Conservation (phyloP, 1,284 basidiomycete species). For the Coriolopsis trogii region DNA sequence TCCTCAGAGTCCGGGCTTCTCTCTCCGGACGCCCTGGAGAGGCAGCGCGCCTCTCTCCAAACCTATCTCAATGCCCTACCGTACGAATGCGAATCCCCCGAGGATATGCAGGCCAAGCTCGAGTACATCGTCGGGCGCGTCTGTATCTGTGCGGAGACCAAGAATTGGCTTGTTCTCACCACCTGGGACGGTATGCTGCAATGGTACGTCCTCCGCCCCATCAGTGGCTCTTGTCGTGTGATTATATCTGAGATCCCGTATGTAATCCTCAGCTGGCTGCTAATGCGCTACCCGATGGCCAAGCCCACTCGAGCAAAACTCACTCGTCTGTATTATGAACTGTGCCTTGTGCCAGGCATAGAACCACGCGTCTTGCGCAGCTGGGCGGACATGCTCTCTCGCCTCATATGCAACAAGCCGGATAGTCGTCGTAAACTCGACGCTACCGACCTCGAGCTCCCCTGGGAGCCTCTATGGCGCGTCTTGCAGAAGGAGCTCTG, state of each 20-base stretch:
- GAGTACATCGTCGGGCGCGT: slow-evolving; percentile 77
- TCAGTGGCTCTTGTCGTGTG: slow-evolving; percentile 13
- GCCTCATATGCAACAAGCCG: slow-evolving; percentile 67
- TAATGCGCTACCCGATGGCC: slow-evolving; percentile 81
- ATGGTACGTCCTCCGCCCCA: slow-evolving; percentile 54
- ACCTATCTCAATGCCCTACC: slow-evolving; percentile 73
- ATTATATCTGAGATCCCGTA: slow-evolving; percentile 1
- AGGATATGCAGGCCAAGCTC: slow-evolving; percentile 77
- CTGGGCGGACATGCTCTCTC: slow-evolving; percentile 75
- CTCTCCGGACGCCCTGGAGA: slow-evolving; percentile 44
- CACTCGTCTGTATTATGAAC: slow-evolving; percentile 80
- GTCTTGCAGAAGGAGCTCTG: slow-evolving; percentile 73
- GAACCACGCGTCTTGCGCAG: slow-evolving; percentile 71
- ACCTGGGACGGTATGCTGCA: slow-evolving; percentile 77
- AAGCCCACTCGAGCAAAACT: slow-evolving; percentile 78
- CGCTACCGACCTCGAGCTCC: slow-evolving; percentile 67
- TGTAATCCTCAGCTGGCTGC: slow-evolving; percentile 66
- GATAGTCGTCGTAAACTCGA: slow-evolving; percentile 67
- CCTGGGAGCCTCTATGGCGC: slow-evolving; percentile 78
- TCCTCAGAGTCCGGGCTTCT: slow-evolving; percentile 32
- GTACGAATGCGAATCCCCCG: slow-evolving; percentile 76
- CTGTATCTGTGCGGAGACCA: slow-evolving; percentile 71
- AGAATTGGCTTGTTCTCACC: slow-evolving; percentile 72
- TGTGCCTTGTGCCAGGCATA: slow-evolving; percentile 74
- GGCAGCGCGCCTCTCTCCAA: slow-evolving; percentile 59